These are phyloP conservation scores for Paramecium pentaurelia DNA, from an alignment of 73 alveolate genomes.

Conservation along the genomic window DNA sequence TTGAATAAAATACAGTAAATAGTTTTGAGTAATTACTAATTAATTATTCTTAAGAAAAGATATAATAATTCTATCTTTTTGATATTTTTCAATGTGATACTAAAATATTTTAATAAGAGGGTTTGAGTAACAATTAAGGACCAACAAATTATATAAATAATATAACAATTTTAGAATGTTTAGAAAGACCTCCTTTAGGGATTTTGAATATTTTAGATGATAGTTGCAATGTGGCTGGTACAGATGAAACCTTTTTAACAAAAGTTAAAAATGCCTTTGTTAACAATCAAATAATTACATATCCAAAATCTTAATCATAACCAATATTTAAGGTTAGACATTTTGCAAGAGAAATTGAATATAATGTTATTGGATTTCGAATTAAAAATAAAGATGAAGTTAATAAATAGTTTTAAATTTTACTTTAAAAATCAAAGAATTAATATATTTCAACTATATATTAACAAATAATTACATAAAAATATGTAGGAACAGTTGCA, in stretches of 20 bases:
- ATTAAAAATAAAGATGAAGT: conserved; percentile 91
- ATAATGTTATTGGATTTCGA: conserved; percentile 80
- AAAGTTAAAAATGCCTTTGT: conserved; percentile 53
- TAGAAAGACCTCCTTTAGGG: conserved; percentile 66
- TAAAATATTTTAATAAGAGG: not conserved
- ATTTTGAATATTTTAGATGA: conserved; percentile 62
- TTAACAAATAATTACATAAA: not conserved
- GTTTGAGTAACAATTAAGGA: not conserved
- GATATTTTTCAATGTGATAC: not conserved
- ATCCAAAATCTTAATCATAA: conserved; percentile 39
- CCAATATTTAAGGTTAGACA: conserved; percentile 70
- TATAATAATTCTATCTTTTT: conserved; percentile 84
- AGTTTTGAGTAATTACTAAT: conserved; percentile 92
- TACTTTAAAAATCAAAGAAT: conserved; percentile 6
- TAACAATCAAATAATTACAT: conserved; percentile 50
- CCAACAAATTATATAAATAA: conserved; percentile 64
- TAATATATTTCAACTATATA: not conserved
- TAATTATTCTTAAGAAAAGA: conserved; percentile 92
- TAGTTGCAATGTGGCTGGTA: conserved; percentile 54
- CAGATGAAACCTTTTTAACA: conserved; percentile 43
- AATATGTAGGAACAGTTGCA: conserved; percentile 6
- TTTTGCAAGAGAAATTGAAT: conserved; percentile 87
- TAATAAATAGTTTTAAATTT: conserved; percentile 23
- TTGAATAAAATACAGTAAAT: conserved; percentile 88
- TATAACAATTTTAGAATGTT: conserved; percentile 55